Evolutionary conservation across 2,329 filamentous ascomycete species (phyloP).

Genomic region (Fusarium odoratissimum): DNA sequence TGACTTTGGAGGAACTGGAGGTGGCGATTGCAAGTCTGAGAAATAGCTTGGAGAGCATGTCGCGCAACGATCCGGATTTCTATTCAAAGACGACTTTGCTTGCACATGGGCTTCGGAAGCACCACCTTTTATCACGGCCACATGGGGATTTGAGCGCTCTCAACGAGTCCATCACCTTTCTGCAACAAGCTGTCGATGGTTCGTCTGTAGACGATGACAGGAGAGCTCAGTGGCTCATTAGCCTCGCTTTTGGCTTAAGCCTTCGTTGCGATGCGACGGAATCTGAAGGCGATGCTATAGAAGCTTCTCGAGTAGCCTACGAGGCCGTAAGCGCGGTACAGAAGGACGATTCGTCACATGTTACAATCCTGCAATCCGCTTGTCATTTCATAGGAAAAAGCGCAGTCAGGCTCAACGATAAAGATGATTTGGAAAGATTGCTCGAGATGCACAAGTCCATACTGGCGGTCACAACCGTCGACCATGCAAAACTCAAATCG

Average conservation of each 20-base stretch:
- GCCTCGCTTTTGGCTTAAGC: neutral
- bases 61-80: accelerated
- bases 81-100: neutral
- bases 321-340: accelerated
- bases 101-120: neutral
- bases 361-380: neutral
- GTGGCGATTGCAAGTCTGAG: neutral
- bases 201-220: accelerated
- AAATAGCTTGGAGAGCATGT: neutral
- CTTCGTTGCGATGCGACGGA: neutral
- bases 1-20: neutral
- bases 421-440: neutral
- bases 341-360: neutral
- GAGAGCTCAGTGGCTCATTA: neutral
- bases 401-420: neutral
- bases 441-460: neutral
- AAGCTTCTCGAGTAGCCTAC: neutral
- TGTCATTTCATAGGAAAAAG: neutral
- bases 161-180: neutral
- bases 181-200: neutral
- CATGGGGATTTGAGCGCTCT: accelerated
- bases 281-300: neutral
- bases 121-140: neutral
- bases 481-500: neutral
- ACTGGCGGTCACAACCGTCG: accelerated